A percentile compares a stretch with the other conserved stretches of the same genome.
phyloP scores from a whole-genome alignment of 129 eudicot species.

The Tanacetum coccineum region DNA sequence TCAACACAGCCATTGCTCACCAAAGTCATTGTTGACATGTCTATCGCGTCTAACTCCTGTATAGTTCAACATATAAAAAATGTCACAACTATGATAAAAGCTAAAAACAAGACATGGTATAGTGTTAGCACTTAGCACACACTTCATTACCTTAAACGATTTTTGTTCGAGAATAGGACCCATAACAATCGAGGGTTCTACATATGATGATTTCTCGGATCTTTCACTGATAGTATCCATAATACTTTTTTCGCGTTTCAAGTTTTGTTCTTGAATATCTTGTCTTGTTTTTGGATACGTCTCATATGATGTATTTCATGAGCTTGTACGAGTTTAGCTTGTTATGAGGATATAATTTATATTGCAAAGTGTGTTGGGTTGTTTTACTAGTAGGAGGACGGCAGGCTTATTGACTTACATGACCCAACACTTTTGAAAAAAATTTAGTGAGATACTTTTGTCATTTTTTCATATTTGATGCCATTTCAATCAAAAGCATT shows the following conservation, averaged over 20 bases:
- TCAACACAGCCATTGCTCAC: slow-evolving; percentile 62
- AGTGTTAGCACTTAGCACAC: not conserved
- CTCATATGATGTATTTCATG: slow-evolving; percentile 1
- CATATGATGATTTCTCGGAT: slow-evolving; percentile 30
- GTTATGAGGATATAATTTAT: slow-evolving; percentile 14
- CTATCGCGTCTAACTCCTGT: slow-evolving; percentile 25
- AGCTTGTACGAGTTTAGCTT: not conserved
- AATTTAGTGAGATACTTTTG: slow-evolving; percentile 13
- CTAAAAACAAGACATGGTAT: not conserved
- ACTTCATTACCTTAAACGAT: slow-evolving; percentile 30
- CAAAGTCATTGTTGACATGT: slow-evolving; percentile 25
- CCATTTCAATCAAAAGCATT: slow-evolving; percentile 23
- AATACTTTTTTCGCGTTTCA: not conserved
- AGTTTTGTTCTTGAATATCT: not conserved
- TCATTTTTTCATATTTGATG: slow-evolving; percentile 10
- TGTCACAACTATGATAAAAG: not conserved
- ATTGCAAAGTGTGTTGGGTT: slow-evolving; percentile 15
- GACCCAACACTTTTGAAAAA: slow-evolving; percentile 21
- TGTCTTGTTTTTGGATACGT: slow-evolving; percentile 1
- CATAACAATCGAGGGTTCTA: slow-evolving; percentile 36
- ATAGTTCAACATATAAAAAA: slow-evolving; percentile 3
- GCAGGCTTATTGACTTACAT: slow-evolving; percentile 18
- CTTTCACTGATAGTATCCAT: slow-evolving; percentile 31
- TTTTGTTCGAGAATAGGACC: slow-evolving; percentile 23
- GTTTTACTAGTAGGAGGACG: slow-evolving; percentile 26